These are phyloP conservation scores for Eucalyptus lansdowneana DNA, from an alignment of 345 rosid genomes.

Conservation along the genomic window DNA sequence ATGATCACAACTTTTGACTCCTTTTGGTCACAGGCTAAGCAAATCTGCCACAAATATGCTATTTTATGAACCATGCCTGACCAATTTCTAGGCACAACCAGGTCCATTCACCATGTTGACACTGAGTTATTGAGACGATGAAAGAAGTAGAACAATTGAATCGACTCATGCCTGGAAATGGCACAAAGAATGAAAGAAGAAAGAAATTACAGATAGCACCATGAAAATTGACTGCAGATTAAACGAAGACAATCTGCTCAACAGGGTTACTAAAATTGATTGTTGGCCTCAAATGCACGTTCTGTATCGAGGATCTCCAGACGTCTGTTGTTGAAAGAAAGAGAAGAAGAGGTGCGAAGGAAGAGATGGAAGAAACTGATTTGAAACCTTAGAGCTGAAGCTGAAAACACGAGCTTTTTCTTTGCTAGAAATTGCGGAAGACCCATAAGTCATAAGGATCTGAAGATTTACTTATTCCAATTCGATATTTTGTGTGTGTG, in stretches of 20 bases:
- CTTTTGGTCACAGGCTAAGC: not conserved
- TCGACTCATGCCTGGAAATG: not conserved
- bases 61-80: not conserved
- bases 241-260: not conserved
- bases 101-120: not conserved
- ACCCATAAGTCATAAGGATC: no score
- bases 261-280: not conserved
- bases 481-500: no score
- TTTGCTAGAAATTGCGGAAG: no score
- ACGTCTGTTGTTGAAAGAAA: no score
- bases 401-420: no score
- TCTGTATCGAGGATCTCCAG: no score
- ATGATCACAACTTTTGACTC: not conserved
- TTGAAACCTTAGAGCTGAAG: no score
- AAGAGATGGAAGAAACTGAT: no score
- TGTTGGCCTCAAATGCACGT: no score
- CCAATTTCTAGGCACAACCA: not conserved
- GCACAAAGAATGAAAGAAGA: not conserved
- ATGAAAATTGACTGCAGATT: not conserved
- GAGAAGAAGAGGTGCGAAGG: no score
- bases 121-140: not conserved
- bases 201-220: not conserved
- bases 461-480: no score
- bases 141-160: not conserved
- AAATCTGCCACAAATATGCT: not conserved